These are phyloP conservation scores for Amaranthus palmeri DNA, from an alignment of 148 eudicot species.

Conservation along the genomic window DNA sequence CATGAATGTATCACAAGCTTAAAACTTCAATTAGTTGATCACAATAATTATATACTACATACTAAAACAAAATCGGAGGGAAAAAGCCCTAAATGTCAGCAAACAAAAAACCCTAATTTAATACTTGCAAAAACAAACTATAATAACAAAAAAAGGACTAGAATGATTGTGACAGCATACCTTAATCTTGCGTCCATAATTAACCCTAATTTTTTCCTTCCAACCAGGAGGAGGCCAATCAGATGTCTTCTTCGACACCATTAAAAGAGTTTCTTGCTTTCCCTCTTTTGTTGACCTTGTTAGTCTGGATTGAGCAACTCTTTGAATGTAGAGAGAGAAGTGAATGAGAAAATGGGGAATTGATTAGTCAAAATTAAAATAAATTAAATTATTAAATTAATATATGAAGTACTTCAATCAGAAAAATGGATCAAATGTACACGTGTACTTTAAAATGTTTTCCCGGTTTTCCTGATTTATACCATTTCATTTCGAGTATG, in stretches of 20 bases:
- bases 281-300: neutral
- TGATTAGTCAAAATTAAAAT: too few relatives aligned
- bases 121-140: neutral
- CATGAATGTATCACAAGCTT: neutral
- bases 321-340: neutral
- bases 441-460: too few relatives aligned
- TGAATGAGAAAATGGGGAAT: neutral
- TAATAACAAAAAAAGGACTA: neutral
- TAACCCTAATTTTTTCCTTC: conserved; percentile 33
- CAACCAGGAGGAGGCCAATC: conserved; percentile 53
- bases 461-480: too few relatives aligned
- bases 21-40: conserved; percentile 1
- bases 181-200: conserved; percentile 31
- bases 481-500: too few relatives aligned
- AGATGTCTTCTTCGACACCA: conserved; percentile 31
- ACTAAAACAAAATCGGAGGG: neutral
- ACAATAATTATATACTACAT: neutral
- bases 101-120: conserved; percentile 9
- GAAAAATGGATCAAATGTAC: too few relatives aligned
- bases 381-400: too few relatives aligned
- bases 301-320: neutral
- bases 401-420: too few relatives aligned
- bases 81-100: neutral
- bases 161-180: conserved; percentile 13
- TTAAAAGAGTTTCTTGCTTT: conserved; percentile 18